phyloP scores from a whole-genome alignment of 2,329 filamentous ascomycete genomes.

The Diplodia sapinea region DNA sequence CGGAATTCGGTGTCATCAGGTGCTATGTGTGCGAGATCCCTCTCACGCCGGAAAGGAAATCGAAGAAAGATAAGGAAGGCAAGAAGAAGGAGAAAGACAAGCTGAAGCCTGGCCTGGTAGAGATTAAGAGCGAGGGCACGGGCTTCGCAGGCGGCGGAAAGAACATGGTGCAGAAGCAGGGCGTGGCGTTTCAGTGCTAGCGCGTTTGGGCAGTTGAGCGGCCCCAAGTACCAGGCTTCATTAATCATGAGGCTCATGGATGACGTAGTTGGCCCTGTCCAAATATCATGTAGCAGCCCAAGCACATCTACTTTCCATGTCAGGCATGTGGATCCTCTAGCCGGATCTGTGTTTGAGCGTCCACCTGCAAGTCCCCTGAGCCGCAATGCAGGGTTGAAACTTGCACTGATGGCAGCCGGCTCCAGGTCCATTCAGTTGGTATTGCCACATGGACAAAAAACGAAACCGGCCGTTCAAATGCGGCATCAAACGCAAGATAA shows the following conservation, averaged over 20 bases:
- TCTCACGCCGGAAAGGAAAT: constrained; percentile 61
- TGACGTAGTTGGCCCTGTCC: constrained; percentile 11
- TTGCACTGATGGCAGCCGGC: neutral
- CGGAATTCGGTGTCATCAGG: constrained; percentile 56
- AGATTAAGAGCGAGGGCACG: constrained; percentile 90
- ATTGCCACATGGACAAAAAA: neutral
- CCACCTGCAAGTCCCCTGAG: neutral
- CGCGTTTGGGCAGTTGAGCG: neutral
- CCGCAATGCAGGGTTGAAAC: neutral
- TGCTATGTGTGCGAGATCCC: constrained; percentile 91
- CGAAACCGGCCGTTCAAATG: neutral
- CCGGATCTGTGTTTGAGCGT: neutral
- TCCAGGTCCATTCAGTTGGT: neutral
- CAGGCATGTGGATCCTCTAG: constrained; percentile 20
- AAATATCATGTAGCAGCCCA: constrained; percentile 1
- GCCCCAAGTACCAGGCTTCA: neutral
- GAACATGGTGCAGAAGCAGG: constrained; percentile 78
- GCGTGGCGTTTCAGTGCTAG: constrained; percentile 82
- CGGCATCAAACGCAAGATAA: neutral
- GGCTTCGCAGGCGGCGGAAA: constrained; percentile 89
- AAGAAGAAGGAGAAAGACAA: constrained; percentile 78
- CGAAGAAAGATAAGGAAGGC: constrained; percentile 72
- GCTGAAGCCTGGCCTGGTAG: constrained; percentile 71
- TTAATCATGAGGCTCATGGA: neutral
- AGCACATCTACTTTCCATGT: constrained; percentile 21